These are phyloP conservation scores for Ophiobolus disseminans DNA, from an alignment of 2,329 filamentous ascomycete genomes.

Conservation along the genomic window DNA sequence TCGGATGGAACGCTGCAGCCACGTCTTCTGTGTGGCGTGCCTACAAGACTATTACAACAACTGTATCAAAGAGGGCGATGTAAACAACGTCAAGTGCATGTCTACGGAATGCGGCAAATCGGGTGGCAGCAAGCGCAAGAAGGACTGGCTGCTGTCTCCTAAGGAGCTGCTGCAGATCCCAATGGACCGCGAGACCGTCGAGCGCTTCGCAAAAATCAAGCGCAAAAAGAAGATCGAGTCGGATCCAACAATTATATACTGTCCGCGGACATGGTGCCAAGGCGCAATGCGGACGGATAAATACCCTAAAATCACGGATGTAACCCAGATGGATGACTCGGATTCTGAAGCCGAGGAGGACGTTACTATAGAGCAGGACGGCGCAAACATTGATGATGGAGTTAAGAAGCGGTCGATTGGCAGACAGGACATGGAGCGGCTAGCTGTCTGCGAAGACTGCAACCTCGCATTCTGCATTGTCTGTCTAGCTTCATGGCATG, in stretches of 20 bases:
- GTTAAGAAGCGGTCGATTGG: slow-evolving; percentile 39
- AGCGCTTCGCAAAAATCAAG: slow-evolving; percentile 87
- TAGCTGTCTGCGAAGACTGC: slow-evolving; percentile 81
- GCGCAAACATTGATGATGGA: slow-evolving; percentile 13
- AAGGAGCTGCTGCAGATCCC: slow-evolving; percentile 73
- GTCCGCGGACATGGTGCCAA: slow-evolving; percentile 90
- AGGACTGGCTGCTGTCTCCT: slow-evolving; percentile 74
- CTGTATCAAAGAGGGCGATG: slow-evolving; percentile 84
- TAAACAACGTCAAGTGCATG: slow-evolving; percentile 80
- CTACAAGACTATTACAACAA: slow-evolving; percentile 88
- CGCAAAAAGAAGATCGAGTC: slow-evolving; percentile 92
- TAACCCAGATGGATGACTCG: slow-evolving; percentile 49
- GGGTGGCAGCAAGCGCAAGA: slow-evolving; percentile 33
- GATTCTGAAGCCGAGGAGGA: slow-evolving; percentile 48
- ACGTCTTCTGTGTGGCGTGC: slow-evolving; percentile 91
- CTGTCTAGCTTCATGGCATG: slow-evolving; percentile 88
- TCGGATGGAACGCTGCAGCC: slow-evolving; percentile 79
- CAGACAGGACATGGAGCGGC: slow-evolving; percentile 66
- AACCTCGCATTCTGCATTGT: slow-evolving; percentile 79
- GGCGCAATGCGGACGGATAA: slow-evolving; percentile 73
- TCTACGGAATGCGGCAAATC: slow-evolving; percentile 73
- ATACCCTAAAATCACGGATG: slow-evolving; percentile 55
- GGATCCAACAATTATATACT: slow-evolving; percentile 91
- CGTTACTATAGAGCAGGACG: slow-evolving; percentile 1
- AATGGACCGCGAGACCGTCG: slow-evolving; percentile 69